Conservation (phyloP, 2,329 filamentous ascomycete species). For the Penicillium sp. region DNA sequence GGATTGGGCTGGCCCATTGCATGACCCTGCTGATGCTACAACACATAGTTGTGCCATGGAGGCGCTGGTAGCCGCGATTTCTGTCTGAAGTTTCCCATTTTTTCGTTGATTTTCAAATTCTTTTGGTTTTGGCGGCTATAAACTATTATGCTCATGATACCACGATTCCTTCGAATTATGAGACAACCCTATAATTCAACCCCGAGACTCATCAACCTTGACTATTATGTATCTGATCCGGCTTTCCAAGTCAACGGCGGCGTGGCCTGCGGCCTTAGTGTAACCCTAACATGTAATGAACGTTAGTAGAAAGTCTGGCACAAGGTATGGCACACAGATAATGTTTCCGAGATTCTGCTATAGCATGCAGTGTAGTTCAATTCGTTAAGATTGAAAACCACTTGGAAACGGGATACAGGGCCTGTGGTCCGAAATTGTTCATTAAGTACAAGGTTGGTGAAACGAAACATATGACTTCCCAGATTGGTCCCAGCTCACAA, state of each 20-base stretch:
- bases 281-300: background rate
- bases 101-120: background rate
- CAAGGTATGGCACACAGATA: background rate
- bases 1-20: slow-evolving; percentile 63
- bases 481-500: too few relatives aligned
- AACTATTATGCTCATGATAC: background rate
- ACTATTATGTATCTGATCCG: slow-evolving; percentile 9
- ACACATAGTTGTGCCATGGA: slow-evolving; percentile 67
- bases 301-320: too few relatives aligned
- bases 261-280: slow-evolving; percentile 1
- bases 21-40: slow-evolving; percentile 51
- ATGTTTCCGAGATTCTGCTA: slow-evolving; percentile 35
- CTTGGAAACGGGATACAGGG: slow-evolving; percentile 47
- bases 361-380: slow-evolving; percentile 45
- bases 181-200: background rate
- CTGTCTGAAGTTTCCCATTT: background rate
- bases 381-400: slow-evolving; percentile 52
- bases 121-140: background rate
- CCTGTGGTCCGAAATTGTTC: slow-evolving; percentile 53
- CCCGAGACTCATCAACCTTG: background rate
- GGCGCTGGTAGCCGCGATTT: slow-evolving; percentile 60
- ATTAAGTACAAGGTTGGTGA: slow-evolving; percentile 35
- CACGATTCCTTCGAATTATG: background rate
- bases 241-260: too few relatives aligned
- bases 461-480: too few relatives aligned